Conservation (phyloP, 495 filamentous ascomycete species). For the Gamarada debralockiae region DNA sequence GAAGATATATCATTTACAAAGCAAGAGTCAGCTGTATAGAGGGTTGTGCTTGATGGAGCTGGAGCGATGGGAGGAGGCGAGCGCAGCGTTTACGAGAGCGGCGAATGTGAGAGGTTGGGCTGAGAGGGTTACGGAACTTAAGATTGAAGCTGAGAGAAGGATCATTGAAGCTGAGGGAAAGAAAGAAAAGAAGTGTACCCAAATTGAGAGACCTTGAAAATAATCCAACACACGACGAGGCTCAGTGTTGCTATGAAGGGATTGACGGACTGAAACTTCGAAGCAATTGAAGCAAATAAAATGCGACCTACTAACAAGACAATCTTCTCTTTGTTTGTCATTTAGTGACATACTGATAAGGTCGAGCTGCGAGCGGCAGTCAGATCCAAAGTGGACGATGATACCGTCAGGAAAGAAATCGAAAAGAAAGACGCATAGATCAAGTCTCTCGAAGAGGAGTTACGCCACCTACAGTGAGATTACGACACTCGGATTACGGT, state of each 20-base stretch:
- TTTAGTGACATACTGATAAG: neutral
- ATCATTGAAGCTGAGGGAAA: neutral
- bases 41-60: constrained; percentile 2
- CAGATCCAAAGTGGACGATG: too few relatives aligned
- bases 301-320: too few relatives aligned
- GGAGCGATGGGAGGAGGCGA: constrained; percentile 11
- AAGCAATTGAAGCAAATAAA: too few relatives aligned
- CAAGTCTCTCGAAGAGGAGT: too few relatives aligned
- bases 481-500: too few relatives aligned
- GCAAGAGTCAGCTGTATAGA: constrained; percentile 12
- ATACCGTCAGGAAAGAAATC: too few relatives aligned
- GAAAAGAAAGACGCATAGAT: too few relatives aligned
- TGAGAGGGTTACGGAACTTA: neutral
- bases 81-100: constrained; percentile 7
- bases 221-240: neutral
- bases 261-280: neutral
- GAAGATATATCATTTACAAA: constrained; percentile 1
- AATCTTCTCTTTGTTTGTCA: too few relatives aligned
- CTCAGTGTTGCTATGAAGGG: neutral
- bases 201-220: neutral
- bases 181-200: neutral
- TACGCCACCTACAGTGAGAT: too few relatives aligned
- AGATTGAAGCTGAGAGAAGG: neutral
- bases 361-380: neutral
- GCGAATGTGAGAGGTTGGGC: constrained; percentile 4